Evolutionary conservation across 2,329 filamentous ascomycete species (phyloP).

Genomic region (Dactylellina sp.): DNA sequence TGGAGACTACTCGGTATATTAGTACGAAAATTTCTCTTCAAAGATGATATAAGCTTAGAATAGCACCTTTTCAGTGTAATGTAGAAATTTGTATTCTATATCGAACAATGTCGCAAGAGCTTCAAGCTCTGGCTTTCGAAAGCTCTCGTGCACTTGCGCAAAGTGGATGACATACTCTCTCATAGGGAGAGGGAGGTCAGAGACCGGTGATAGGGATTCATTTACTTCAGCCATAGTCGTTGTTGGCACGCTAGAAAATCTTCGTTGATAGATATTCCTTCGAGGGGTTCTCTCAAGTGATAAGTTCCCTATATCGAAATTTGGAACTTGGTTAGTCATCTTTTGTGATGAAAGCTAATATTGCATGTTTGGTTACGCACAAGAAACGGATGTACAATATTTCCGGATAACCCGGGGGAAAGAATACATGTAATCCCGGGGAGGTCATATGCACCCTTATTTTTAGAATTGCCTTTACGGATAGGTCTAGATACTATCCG

Average conservation of each 20-base stretch:
- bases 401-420: slow-evolving; percentile 4
- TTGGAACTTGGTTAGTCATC: slow-evolving; percentile 24
- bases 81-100: slow-evolving; percentile 77
- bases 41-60: slow-evolving; percentile 22
- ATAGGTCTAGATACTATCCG: not conserved
- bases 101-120: slow-evolving; percentile 78
- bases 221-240: slow-evolving; percentile 6
- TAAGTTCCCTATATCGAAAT: slow-evolving; percentile 11
- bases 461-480: too few species aligned
- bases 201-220: slow-evolving; percentile 28
- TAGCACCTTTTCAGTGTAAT: slow-evolving; percentile 77
- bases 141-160: slow-evolving; percentile 89
- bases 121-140: slow-evolving; percentile 84
- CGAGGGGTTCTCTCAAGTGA: not conserved
- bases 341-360: not conserved
- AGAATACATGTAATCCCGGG: slow-evolving; percentile 29
- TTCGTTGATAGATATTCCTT: not conserved
- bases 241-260: slow-evolving; percentile 4
- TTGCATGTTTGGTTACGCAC: not conserved
- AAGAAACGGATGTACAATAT: not conserved
- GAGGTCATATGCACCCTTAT: slow-evolving; percentile 17
- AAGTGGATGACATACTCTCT: slow-evolving; percentile 88
- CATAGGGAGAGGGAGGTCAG: slow-evolving; percentile 31
- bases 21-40: too few species aligned
- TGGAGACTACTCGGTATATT: slow-evolving; percentile 77